Conservation (phyloP, 1,284 basidiomycete genomes). For the Calocybe gambosa region DNA sequence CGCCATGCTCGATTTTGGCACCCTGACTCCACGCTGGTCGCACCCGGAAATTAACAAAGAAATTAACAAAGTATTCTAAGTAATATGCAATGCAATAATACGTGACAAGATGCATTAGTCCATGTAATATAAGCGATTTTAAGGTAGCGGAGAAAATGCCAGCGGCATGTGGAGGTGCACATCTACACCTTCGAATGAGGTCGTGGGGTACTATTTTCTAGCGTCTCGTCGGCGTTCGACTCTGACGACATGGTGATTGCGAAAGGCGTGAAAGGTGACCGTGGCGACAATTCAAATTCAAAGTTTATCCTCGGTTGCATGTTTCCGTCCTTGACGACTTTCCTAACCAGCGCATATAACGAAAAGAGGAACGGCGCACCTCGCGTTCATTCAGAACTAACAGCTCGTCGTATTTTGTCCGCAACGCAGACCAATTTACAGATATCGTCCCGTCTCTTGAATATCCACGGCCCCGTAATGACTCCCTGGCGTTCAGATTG, state of each 20-base stretch:
- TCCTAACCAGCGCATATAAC: not conserved
- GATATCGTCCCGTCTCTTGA: constrained; percentile 10
- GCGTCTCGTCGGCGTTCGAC: not conserved
- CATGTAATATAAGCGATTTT: too few species aligned
- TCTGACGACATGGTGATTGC: not conserved
- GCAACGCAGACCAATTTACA: constrained; percentile 6
- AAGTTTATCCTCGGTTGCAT: not conserved
- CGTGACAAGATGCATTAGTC: too few species aligned
- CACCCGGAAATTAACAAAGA: too few species aligned
- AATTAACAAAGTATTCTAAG: too few species aligned
- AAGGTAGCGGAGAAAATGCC: too few species aligned
- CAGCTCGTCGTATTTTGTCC: constrained; percentile 1
- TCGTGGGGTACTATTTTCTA: not conserved
- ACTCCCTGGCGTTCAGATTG: constrained; percentile 17
- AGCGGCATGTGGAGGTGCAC: too few species aligned
- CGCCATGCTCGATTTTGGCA: too few species aligned
- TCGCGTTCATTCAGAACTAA: constrained; percentile 1
- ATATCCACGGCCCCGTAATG: constrained; percentile 11
- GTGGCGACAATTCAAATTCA: not conserved
- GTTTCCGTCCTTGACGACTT: not conserved
- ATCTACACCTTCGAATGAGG: not conserved
- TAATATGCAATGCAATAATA: too few species aligned
- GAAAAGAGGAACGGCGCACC: not conserved
- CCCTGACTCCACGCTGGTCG: too few species aligned
- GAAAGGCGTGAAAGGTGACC: too few species aligned